These are phyloP conservation scores for Pleomassaria siparia DNA, from an alignment of 2,329 filamentous ascomycete species.

Conservation along the genomic window DNA sequence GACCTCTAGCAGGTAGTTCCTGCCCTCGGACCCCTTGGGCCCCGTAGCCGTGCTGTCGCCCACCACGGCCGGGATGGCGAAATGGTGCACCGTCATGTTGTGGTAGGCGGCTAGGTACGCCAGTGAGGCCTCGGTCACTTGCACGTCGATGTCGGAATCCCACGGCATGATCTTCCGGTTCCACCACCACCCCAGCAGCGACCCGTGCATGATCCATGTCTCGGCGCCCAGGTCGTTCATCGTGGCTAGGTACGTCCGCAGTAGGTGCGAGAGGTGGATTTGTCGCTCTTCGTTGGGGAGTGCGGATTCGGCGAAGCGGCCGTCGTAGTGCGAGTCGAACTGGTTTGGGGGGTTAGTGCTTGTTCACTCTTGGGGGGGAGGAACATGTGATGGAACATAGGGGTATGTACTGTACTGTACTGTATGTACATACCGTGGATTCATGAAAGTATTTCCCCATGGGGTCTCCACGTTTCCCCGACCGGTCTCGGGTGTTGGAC, in stretches of 20 bases:
- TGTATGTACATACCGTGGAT: slow-evolving; percentile 21
- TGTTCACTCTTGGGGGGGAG: too few species aligned
- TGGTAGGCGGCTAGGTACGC: slow-evolving; percentile 60
- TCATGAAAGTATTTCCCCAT: slow-evolving; percentile 40
- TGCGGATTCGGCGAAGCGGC: slow-evolving; percentile 53
- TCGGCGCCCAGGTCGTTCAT: slow-evolving; percentile 60
- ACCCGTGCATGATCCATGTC: slow-evolving; percentile 67
- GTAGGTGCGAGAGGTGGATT: slow-evolving; percentile 52
- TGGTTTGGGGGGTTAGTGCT: too few species aligned
- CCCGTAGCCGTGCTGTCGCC: slow-evolving; percentile 9
- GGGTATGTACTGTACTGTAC: not conserved
- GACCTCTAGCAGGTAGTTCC: slow-evolving; percentile 59
- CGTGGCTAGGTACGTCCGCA: slow-evolving; percentile 58
- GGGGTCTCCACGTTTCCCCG: slow-evolving; percentile 18
- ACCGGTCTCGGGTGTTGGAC: slow-evolving; percentile 19
- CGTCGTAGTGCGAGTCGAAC: slow-evolving; percentile 60
- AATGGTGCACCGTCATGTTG: slow-evolving; percentile 61
- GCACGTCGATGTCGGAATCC: slow-evolving; percentile 63
- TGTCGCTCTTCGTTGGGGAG: slow-evolving; percentile 52
- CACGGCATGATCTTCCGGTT: slow-evolving; percentile 62
- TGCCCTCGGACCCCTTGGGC: slow-evolving; percentile 10
- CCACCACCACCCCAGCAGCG: slow-evolving; percentile 65
- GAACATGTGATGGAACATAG: too few species aligned
- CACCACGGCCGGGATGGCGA: slow-evolving; percentile 21
- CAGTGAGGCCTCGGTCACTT: slow-evolving; percentile 58